Conservation (phyloP, 164 flowering plant species). For the Paratinospora sagittata region DNA sequence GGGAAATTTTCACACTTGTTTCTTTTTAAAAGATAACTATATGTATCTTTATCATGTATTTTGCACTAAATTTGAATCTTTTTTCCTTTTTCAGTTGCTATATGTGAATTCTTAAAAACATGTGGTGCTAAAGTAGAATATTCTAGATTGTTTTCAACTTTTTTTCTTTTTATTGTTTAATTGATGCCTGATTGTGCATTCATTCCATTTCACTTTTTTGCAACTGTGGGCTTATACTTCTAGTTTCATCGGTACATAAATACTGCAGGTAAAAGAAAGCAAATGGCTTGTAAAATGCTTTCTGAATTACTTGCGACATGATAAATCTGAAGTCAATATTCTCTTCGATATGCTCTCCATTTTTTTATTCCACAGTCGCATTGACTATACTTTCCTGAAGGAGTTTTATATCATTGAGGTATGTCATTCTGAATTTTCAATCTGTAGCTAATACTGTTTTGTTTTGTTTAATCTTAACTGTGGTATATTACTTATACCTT, state of each 20-base stretch:
- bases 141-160: no score
- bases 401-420: constrained; percentile 99
- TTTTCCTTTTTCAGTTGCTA: no score
- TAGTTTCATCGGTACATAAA: not conserved
- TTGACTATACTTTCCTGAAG: constrained; percentile 95
- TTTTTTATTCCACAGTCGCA: constrained; percentile 77
- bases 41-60: no score
- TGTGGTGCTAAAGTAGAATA: no score
- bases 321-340: constrained; percentile 78
- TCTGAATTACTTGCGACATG: constrained; percentile 88
- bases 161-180: not conserved
- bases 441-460: not conserved
- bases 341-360: constrained; percentile 93
- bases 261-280: constrained; percentile 93
- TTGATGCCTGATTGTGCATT: not conserved
- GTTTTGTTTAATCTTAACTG: not conserved
- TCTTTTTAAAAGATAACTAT: no score
- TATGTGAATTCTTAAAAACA: no score
- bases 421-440: constrained; percentile 3
- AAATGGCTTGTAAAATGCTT: constrained; percentile 99
- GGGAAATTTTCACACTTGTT: no score
- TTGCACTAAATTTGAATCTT: no score
- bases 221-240: not conserved
- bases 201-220: not conserved
- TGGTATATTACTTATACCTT: not conserved